Evolutionary conservation across 2,329 filamentous ascomycete genomes (phyloP), one percentile per base, ranked within the genome.

Genomic region (Penicillium sp.): DNA sequence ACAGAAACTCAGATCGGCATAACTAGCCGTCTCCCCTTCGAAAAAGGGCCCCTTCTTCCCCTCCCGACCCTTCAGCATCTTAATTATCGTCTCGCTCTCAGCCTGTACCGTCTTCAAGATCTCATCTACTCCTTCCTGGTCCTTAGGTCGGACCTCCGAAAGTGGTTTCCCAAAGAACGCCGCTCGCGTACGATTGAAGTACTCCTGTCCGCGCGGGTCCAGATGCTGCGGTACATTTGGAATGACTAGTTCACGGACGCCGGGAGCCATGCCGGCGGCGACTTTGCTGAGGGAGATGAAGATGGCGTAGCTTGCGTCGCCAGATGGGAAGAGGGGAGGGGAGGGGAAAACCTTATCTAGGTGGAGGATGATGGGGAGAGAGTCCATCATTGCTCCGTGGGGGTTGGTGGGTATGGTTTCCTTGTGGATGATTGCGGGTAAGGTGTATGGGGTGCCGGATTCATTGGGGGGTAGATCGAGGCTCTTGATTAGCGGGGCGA

Each of bases 41-140:
- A 72, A 64, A 52, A 72, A 73, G 1, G 68, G 69, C 0, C 71
- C 71, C 5, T 61, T 63, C 55, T 72, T 73, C 10, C 66, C 66
- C 5, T 58, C 51, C 9, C 55, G 49, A 0, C 68, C 71, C 26
- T 64, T 61, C 33, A 72, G 42, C 65, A 73, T 66, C 28, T 58
- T 51, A 19, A 65, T 36, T 34, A 72, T 44, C 6, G 59, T 21
- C 16, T 24, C 49, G 23, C 61, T 39, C 26, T 67, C 65, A 31
- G 50, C 61, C 54, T 64, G 63, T 16, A 64, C 33, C 6, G 42
- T 39, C 5, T 62, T 55, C 51, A 61, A 61, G 3, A 65, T 31
- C 8, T 51, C 50, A n/a, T 61, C 58, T 10, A 69, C 39, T 16
- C 48, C 52, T 23, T 52, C 47, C 16, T 60, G 46, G 26, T 66